These are phyloP conservation scores for Claviceps humidiphila DNA, from an alignment of 2,329 filamentous ascomycete genomes.

Conservation along the genomic window DNA sequence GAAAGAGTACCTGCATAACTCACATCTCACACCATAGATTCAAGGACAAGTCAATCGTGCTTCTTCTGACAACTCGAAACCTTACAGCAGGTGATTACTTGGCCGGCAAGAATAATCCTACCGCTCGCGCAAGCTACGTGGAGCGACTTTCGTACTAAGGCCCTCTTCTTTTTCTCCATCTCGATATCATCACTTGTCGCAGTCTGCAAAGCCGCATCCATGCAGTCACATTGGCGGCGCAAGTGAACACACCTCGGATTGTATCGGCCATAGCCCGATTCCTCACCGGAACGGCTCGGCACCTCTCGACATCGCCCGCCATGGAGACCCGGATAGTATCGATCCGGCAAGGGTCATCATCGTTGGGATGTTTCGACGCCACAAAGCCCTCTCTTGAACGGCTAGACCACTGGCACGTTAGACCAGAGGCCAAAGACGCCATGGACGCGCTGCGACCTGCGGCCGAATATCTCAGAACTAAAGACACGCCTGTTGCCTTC, in stretches of 20 bases:
- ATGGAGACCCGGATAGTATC: constrained; percentile 29
- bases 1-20: too few relatives aligned
- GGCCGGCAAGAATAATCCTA: too few relatives aligned
- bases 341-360: constrained; percentile 17
- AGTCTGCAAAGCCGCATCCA: background rate
- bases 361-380: constrained; percentile 22
- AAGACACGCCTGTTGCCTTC: constrained; percentile 74
- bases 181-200: background rate
- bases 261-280: constrained; percentile 11
- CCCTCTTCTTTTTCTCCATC: background rate
- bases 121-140: too few relatives aligned
- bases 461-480: constrained; percentile 49
- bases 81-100: too few relatives aligned
- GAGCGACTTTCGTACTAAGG: background rate
- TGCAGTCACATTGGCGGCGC: background rate
- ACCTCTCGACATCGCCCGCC: constrained; percentile 2
- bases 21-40: too few relatives aligned
- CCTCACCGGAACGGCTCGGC: background rate
- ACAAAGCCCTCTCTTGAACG: constrained; percentile 14
- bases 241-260: constrained; percentile 12
- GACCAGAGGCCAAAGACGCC: constrained; percentile 16
- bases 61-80: too few relatives aligned
- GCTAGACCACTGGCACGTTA: constrained; percentile 31
- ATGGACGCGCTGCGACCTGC: constrained; percentile 43
- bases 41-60: too few relatives aligned